Base-by-base conservation (phyloP, 2,329 filamentous ascomycete genomes). In the Thielaviopsis euricoi region DNA sequence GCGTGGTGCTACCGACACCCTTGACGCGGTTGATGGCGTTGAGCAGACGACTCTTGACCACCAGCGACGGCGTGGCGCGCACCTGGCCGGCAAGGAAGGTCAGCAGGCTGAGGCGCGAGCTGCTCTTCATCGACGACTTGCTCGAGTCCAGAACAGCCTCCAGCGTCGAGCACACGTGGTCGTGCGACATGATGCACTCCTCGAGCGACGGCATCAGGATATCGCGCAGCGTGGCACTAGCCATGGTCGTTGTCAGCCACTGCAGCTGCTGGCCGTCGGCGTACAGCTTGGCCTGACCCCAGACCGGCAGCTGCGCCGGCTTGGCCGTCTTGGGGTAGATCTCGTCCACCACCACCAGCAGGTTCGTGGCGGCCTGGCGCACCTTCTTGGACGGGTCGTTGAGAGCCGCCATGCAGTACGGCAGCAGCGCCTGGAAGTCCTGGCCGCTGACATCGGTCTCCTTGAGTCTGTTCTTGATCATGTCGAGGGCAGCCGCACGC, bases 181-280 rank as follows among this genome's bases (percentile, higher is more conserved):
- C 79, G 3, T 81, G 73, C 66, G 97, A 89, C 63, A 96, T 79
- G 3, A 91, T 77, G 65, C 85, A 94, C 69, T 96, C 93, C 69
- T 96, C 90, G 10, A 95, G 71, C 1, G 78, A 80, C 0, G 87
- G 87, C 21, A 88, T 68, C n/a, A 96, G 70, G 43, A 86, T 75
- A 21, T 80, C 74, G 21, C 80, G 76, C 0, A 93, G 66, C 21
- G 94, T 70, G 59, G 80, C 82, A 50, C 76, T 72, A 1, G 73
- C 72, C 57, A 84, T 77, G 23, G 82, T 77, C 0, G 72, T 66
- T 3, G 78, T 69, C 57, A 94, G 73, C 74, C 79, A 80, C 52
- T 77, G 72, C 17, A 85, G 67, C 40, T 76, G 69, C 26, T 71
- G 71, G 6, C 71, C 71, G 52, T 75, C 70, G 5, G 81, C 82